Evolutionary conservation across 805 yeast species (phyloP).

Genomic region (Ogataea neopini): DNA sequence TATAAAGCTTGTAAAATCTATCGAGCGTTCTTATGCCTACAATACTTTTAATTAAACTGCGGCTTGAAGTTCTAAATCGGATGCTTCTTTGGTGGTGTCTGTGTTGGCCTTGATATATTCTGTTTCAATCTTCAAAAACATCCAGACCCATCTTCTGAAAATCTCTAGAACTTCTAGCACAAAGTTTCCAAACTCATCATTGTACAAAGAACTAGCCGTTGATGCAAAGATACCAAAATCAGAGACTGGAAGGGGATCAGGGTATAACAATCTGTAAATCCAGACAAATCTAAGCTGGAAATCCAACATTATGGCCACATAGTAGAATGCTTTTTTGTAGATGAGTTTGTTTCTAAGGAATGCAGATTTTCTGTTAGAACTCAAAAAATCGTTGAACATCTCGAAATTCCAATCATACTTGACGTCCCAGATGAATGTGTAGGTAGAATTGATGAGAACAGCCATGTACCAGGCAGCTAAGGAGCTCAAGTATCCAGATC

Average conservation of each 20-base stretch:
- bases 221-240: slow-evolving; percentile 16
- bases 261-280: slow-evolving; percentile 51
- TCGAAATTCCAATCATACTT: slow-evolving; percentile 84
- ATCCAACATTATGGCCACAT: slow-evolving; percentile 59
- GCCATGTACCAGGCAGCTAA: slow-evolving; percentile 46
- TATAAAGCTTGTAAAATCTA: slow-evolving; percentile 7
- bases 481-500: slow-evolving; percentile 27
- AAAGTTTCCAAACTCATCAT: slow-evolving; percentile 62
- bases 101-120: slow-evolving; percentile 49
- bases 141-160: slow-evolving; percentile 87
- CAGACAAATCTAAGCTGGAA: slow-evolving; percentile 72
- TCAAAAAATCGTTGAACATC: slow-evolving; percentile 42
- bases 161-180: slow-evolving; percentile 73
- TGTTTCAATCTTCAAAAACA: slow-evolving; percentile 77
- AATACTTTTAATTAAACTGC: neutral
- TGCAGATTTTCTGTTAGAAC: slow-evolving; percentile 17
- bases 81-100: slow-evolving; percentile 5
- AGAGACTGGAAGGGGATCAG: slow-evolving; percentile 16
- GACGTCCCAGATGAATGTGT: slow-evolving; percentile 88
- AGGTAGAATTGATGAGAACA: slow-evolving; percentile 64
- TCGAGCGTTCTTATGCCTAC: neutral
- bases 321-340: slow-evolving; percentile 46
- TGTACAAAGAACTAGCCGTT: slow-evolving; percentile 30
- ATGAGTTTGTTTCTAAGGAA: slow-evolving; percentile 34
- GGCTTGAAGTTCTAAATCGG: slow-evolving; percentile 27